A percentile compares a stretch with the other conserved stretches of the same genome.
phyloP scores from a whole-genome alignment of 192 early-diverging fungal species.

The Rhizoclosmatium globosum region DNA sequence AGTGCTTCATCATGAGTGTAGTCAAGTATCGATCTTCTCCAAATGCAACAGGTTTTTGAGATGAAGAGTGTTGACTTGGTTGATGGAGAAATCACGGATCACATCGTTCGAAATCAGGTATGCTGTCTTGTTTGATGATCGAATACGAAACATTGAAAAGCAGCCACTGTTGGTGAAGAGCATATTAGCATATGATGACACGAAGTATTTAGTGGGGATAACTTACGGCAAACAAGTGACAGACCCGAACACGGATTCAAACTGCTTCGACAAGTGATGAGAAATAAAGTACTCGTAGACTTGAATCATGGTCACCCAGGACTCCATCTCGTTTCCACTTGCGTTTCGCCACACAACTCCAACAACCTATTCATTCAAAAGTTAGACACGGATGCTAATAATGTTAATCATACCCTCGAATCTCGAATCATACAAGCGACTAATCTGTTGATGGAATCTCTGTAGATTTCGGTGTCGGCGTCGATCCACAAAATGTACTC shows the following conservation, averaged over 20 bases:
- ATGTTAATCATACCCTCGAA: slow-evolving; percentile 57
- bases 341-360: slow-evolving; percentile 97
- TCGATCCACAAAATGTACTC: slow-evolving; percentile 57
- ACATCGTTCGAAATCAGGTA: slow-evolving; percentile 88
- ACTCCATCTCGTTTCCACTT: slow-evolving; percentile 94
- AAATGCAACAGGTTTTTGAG: slow-evolving; percentile 92
- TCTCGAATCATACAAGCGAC: slow-evolving; percentile 76
- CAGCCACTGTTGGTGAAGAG: slow-evolving; percentile 60
- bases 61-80: slow-evolving; percentile 75
- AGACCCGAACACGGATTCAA: slow-evolving; percentile 97
- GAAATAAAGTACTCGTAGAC: slow-evolving; percentile 99
- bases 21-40: slow-evolving; percentile 94
- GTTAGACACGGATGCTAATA: not conserved
- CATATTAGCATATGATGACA: too few relatives aligned
- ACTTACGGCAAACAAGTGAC: slow-evolving; percentile 94
- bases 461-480: slow-evolving; percentile 39
- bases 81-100: slow-evolving; percentile 63
- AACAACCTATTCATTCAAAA: slow-evolving; percentile 61
- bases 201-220: too few relatives aligned
- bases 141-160: slow-evolving; percentile 95
- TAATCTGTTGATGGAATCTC: slow-evolving; percentile 38
- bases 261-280: slow-evolving; percentile 95
- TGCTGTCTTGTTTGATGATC: slow-evolving; percentile 62
- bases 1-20: slow-evolving; percentile 94
- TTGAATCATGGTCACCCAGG: slow-evolving; percentile 92